A percentile compares a stretch with the other conserved stretches of the same genome.
These are phyloP conservation scores for Lodderomyces metapsilosis DNA, from an alignment of 1,139 yeast genomes.

Conservation along the genomic window DNA sequence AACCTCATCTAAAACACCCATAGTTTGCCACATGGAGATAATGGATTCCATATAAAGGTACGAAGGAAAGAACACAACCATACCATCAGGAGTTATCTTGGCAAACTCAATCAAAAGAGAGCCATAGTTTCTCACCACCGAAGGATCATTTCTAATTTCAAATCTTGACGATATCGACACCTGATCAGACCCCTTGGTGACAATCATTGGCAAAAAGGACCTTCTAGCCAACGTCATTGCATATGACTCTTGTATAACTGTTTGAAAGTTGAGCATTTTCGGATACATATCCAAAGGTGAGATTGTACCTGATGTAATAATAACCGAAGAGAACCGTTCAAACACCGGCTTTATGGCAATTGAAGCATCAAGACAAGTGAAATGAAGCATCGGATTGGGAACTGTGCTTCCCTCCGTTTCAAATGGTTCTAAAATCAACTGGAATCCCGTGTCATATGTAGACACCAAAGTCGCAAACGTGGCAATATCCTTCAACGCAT, in stretches of 20 bases:
- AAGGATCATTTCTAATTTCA: constrained; percentile 95
- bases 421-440: constrained; percentile 88
- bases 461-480: constrained; percentile 95
- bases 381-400: constrained; percentile 94
- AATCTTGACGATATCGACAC: constrained; percentile 95
- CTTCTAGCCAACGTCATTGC: constrained; percentile 93
- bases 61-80: constrained; percentile 97
- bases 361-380: constrained; percentile 94
- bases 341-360: constrained; percentile 97
- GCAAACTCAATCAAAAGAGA: constrained; percentile 88
- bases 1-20: constrained; percentile 97
- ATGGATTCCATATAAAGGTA: constrained; percentile 97
- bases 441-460: constrained; percentile 91
- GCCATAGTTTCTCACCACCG: constrained; percentile 96
- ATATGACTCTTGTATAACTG: constrained; percentile 92
- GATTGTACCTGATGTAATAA: constrained; percentile 95
- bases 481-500: constrained; percentile 91
- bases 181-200: constrained; percentile 96
- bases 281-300: constrained; percentile 99
- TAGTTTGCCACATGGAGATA: constrained; percentile 96
- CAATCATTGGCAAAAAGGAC: constrained; percentile 91
- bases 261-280: constrained; percentile 90
- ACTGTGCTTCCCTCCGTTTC: constrained; percentile 97
- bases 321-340: constrained; percentile 89
- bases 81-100: constrained; percentile 95